Evolutionary conservation across 495 filamentous ascomycete genomes (phyloP).

Genomic region (Lentithecium fluviatile): DNA sequence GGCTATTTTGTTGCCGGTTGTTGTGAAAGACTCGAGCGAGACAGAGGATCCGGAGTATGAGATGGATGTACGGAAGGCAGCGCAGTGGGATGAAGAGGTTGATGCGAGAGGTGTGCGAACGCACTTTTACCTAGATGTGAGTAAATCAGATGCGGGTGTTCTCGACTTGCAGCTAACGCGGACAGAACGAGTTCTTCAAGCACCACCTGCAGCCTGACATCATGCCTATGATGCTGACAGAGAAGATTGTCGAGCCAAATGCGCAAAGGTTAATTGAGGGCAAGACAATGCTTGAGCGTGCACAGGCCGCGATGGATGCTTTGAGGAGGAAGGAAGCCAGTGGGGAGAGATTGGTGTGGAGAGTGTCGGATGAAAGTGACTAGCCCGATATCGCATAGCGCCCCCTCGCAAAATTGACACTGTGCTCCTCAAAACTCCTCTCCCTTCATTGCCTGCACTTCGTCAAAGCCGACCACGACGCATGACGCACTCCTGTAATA

Average conservation of each 20-base stretch:
- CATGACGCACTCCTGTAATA: background rate
- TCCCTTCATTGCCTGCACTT: background rate
- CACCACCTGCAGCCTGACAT: conserved; percentile 51
- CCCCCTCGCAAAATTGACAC: too few relatives aligned
- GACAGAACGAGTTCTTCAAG: conserved; percentile 51
- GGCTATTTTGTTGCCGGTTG: conserved; percentile 54
- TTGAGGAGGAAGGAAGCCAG: conserved; percentile 36
- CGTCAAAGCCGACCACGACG: too few relatives aligned
- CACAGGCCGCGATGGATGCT: conserved; percentile 37
- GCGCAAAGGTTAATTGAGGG: conserved; percentile 50
- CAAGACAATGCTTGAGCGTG: conserved; percentile 50
- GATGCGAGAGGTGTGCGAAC: conserved; percentile 52
- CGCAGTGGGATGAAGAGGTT: conserved; percentile 50
- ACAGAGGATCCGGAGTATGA: conserved; percentile 46
- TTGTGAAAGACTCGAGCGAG: conserved; percentile 47
- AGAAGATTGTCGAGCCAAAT: conserved; percentile 51
- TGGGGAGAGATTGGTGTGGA: conserved; percentile 35
- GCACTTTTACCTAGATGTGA: conserved; percentile 49
- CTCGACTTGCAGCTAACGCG: background rate
- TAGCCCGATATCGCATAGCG: too few relatives aligned
- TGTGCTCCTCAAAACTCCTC: background rate
- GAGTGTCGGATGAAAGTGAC: conserved; percentile 17
- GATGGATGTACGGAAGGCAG: conserved; percentile 45
- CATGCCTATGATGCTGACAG: conserved; percentile 49
- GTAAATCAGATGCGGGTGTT: conserved; percentile 13